These are phyloP conservation scores for Gracilaria caudata DNA, from an alignment of 23 red algal genomes.

Conservation along the genomic window DNA sequence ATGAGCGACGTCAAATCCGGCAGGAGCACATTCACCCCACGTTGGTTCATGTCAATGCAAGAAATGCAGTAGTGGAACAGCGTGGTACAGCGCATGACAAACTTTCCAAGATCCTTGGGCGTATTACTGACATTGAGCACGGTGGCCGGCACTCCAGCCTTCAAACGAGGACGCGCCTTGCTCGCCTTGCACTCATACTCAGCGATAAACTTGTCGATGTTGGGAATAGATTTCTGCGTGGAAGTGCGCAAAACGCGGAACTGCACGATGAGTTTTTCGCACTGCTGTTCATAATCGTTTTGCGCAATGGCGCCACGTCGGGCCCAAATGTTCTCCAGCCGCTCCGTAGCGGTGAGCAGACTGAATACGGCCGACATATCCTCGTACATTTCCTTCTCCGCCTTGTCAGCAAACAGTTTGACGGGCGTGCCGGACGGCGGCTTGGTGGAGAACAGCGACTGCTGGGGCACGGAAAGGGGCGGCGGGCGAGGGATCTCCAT, in stretches of 20 bases:
- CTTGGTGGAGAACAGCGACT: conserved; percentile 37
- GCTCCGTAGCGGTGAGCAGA: conserved; percentile 63
- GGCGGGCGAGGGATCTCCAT: conserved; percentile 8
- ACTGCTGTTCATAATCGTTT: conserved; percentile 61
- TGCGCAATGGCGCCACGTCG: conserved; percentile 57
- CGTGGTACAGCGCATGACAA: conserved; percentile 63
- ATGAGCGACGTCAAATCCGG: conserved; percentile 58
- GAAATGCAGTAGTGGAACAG: conserved; percentile 59
- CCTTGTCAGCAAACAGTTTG: conserved; percentile 37
- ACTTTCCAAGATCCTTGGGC: conserved; percentile 50
- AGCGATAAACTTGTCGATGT: conserved; percentile 60
- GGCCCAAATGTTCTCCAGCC: conserved; percentile 71
- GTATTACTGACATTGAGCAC: conserved; percentile 14
- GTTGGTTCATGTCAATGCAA: conserved; percentile 58
- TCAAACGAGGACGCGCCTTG: conserved; percentile 52
- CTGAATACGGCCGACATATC: conserved; percentile 69
- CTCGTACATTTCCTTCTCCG: conserved; percentile 62
- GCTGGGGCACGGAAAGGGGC: not conserved
- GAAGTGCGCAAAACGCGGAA: conserved; percentile 33
- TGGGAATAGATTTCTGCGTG: conserved; percentile 41
- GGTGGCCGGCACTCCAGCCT: conserved; percentile 46
- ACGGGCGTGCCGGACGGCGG: conserved; percentile 35
- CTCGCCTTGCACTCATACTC: conserved; percentile 68
- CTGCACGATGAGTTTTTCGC: conserved; percentile 62
- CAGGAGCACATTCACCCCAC: conserved; percentile 38